Base-by-base conservation (phyloP, 306 rosid genomes). In the Gleditsia sinensis region DNA sequence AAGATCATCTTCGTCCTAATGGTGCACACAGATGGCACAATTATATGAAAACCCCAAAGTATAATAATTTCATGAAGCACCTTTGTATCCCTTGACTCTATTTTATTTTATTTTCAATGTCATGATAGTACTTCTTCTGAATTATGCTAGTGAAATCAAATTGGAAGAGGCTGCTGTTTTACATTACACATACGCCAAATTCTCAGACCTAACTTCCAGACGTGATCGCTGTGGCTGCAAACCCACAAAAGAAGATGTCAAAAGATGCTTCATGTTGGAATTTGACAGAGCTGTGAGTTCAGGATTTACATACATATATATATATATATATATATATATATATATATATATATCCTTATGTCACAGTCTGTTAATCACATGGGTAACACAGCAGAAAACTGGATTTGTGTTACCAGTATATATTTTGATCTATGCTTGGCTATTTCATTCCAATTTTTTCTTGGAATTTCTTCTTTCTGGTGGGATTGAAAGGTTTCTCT, bases 1-100 rank as follows among this genome's bases (percentile, higher is more conserved):
- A 88, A 80, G 89, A 90, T 82, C 97, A 91, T 82, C 99, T 94
- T 65, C 95, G 97, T 53, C 99, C 99, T 21, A 94, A 94, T 68
- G 98, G 98, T 76, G 97, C 98, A 56, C 98, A 94, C 81, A 91
- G 98, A 89, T 94, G 98, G 98, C 95, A 94, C 84, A 94, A 91
- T 78, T 94, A 94, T 72, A 94, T 94, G 99, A 94, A 90, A 87
- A 87, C 93, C 48, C 99, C 96, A 20, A 90, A 85, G 98, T 94
- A 91, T 5, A 42, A 62, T 43, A 48, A 53, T 76, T 51, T 23
- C 42, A 27, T n/a, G 21, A 43, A 67, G 14, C 20, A 25, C 69
- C 13, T 34, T 59, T 76, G 23, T 66, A 24, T 16, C 43, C 9
- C 65, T 74, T 67, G 13, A 20, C 40, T 54, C 71, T 58, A 28